Evolutionary conservation across 495 filamentous ascomycete genomes (phyloP).

Genomic region (Xylaria intraflava): DNA sequence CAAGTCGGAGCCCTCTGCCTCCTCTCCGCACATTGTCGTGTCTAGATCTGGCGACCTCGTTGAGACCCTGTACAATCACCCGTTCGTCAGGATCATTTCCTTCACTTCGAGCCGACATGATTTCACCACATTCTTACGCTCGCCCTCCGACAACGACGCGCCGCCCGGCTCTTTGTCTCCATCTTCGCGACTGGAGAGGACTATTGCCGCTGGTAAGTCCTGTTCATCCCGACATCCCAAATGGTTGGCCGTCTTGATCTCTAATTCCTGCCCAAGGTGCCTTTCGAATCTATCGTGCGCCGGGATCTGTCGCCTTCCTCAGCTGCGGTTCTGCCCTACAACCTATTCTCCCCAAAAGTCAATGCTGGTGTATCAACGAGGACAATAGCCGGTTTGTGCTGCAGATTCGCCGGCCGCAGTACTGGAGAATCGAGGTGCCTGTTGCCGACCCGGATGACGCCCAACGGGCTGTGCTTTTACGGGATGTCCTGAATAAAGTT

Average conservation of each 20-base stretch:
- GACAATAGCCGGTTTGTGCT: constrained; percentile 72
- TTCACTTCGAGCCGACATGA: constrained; percentile 50
- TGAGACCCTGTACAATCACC: constrained; percentile 65
- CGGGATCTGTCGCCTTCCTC: constrained; percentile 75
- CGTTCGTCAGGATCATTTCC: constrained; percentile 58
- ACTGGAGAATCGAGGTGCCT: constrained; percentile 85
- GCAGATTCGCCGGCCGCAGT: constrained; percentile 69
- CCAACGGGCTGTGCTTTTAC: constrained; percentile 55
- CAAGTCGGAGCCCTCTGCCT: constrained; percentile 1
- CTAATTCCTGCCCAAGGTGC: constrained; percentile 46
- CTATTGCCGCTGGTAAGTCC: constrained; percentile 64
- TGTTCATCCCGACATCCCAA: constrained; percentile 13
- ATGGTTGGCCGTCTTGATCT: background rate
- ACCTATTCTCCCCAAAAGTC: constrained; percentile 78
- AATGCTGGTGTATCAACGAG: constrained; percentile 88
- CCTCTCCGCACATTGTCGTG: constrained; percentile 1
- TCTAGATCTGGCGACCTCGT: constrained; percentile 37
- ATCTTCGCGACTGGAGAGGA: constrained; percentile 70
- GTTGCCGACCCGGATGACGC: constrained; percentile 53
- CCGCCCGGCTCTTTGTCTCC: constrained; percentile 59
- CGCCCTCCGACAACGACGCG: constrained; percentile 26
- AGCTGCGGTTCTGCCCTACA: constrained; percentile 74
- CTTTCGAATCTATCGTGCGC: constrained; percentile 71
- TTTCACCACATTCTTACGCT: constrained; percentile 24
- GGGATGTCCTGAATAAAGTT: constrained; percentile 59